Evolutionary conservation across 2,329 filamentous ascomycete genomes (phyloP).

Genomic region (Pseudocercospora eumusae): DNA sequence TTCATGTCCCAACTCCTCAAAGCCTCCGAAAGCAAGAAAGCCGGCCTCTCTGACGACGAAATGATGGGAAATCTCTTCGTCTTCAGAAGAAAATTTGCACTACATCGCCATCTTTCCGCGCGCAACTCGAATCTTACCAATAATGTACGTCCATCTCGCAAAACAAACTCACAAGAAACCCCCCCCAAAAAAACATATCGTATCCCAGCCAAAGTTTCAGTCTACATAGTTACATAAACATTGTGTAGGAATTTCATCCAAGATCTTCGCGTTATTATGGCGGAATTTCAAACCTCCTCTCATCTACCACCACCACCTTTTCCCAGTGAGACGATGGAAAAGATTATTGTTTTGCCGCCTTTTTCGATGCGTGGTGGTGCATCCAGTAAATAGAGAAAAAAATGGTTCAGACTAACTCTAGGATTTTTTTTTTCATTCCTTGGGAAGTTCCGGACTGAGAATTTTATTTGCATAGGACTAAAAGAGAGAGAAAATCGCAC

Average conservation of each 20-base stretch:
- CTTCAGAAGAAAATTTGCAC: conserved; percentile 40
- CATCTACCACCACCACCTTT: not conserved
- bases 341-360: conserved; percentile 45
- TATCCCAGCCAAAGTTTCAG: conserved; percentile 39
- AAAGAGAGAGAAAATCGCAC: conserved; percentile 58
- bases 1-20: conserved; percentile 36
- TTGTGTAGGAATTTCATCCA: conserved; percentile 38
- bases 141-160: conserved; percentile 52
- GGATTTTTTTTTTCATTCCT: conserved; percentile 50
- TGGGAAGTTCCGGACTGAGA: conserved; percentile 54
- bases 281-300: conserved; percentile 31
- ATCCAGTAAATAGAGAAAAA: conserved; percentile 24
- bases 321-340: conserved; percentile 37
- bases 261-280: conserved; percentile 28
- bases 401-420: conserved; percentile 43
- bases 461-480: conserved; percentile 56
- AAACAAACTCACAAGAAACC: conserved; percentile 37
- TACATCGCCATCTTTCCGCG: conserved; percentile 51
- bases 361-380: conserved; percentile 47
- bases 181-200: conserved; percentile 34
- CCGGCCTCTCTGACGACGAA: conserved; percentile 43
- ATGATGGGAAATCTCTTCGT: conserved; percentile 51
- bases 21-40: conserved; percentile 24
- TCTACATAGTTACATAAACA: conserved; percentile 46
- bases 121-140: conserved; percentile 48